Evolutionary conservation across 2,329 filamentous ascomycete species (phyloP).

Genomic region (Aspergillus fumigatus): DNA sequence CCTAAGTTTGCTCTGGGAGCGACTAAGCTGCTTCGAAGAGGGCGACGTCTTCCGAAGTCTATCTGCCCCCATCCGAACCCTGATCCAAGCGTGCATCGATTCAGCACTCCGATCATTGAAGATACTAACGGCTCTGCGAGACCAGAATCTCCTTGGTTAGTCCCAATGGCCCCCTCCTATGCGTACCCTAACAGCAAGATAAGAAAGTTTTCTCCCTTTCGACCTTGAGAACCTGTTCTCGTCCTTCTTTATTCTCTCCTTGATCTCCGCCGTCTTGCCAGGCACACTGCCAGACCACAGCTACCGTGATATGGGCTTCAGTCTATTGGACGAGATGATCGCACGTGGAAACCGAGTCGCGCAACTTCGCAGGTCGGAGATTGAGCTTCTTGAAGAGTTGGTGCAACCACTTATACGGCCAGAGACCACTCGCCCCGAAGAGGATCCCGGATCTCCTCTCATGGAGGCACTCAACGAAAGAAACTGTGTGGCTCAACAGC

Average conservation of each 20-base stretch:
- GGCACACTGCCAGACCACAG: conserved; percentile 41
- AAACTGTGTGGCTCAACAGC: background rate
- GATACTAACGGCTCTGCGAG: conserved; percentile 19
- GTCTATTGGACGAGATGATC: conserved; percentile 17
- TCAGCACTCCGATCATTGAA: conserved; percentile 19
- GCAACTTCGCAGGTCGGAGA: conserved; percentile 19
- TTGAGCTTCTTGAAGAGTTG: conserved; percentile 18
- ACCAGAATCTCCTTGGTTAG: conserved; percentile 21
- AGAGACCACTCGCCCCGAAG: background rate
- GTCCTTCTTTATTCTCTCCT: conserved; percentile 35
- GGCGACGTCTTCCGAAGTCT: conserved; percentile 14
- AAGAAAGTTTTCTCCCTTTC: conserved; percentile 34
- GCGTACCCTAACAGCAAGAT: conserved; percentile 2
- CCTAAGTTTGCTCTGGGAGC: conserved; percentile 16
- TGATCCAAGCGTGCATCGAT: conserved; percentile 19
- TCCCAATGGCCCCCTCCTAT: background rate
- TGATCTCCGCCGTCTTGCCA: conserved; percentile 33
- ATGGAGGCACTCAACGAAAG: background rate
- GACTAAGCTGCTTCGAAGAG: conserved; percentile 14
- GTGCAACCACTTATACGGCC: conserved; percentile 10
- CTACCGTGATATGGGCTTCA: conserved; percentile 32
- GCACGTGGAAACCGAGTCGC: conserved; percentile 16
- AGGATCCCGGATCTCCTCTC: background rate
- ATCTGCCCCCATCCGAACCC: conserved; percentile 17
- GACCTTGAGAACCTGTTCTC: conserved; percentile 23